phyloP scores from a whole-genome alignment of 805 yeast genomes.

The Candida verbasci region DNA sequence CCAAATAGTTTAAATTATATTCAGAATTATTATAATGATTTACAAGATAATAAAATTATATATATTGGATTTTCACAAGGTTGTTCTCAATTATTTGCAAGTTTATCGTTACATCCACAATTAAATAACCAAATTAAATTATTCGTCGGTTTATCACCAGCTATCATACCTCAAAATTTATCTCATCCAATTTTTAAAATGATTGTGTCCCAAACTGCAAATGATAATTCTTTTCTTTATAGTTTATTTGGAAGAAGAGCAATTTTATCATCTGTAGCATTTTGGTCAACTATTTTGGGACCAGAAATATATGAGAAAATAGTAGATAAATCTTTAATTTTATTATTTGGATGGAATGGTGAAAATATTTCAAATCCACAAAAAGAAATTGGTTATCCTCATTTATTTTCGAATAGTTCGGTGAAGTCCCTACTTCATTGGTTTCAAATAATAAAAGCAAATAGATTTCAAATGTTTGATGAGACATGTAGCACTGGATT shows the following conservation, averaged over 20 bases:
- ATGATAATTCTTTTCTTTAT: conserved; percentile 20
- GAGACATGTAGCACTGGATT: conserved; percentile 23
- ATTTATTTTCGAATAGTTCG: conserved; percentile 25
- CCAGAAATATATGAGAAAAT: conserved; percentile 17
- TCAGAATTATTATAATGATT: conserved; percentile 12
- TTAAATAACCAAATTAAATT: conserved; percentile 17
- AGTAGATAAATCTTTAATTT: conserved; percentile 19
- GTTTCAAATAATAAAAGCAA: conserved; percentile 27
- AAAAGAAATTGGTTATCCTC: conserved; percentile 24
- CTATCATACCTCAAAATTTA: conserved; percentile 22
- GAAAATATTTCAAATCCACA: conserved; percentile 19
- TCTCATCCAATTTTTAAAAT: conserved; percentile 20
- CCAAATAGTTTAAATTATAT: conserved; percentile 24
- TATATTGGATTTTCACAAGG: conserved; percentile 31
- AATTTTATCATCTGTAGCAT: conserved; percentile 24
- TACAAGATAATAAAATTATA: conserved; percentile 13
- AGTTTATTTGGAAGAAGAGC: conserved; percentile 25
- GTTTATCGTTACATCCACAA: conserved; percentile 22
- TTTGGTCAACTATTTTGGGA: conserved; percentile 23
- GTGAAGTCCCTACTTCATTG: conserved; percentile 27
- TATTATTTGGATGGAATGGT: conserved; percentile 26
- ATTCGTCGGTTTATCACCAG: conserved; percentile 29
- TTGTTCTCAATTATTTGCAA: conserved; percentile 28
- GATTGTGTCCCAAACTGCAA: conserved; percentile 22
- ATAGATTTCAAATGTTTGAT: conserved; percentile 29